phyloP scores from a whole-genome alignment of 1,284 basidiomycete species.

The Sanguinoderma infundibulare region DNA sequence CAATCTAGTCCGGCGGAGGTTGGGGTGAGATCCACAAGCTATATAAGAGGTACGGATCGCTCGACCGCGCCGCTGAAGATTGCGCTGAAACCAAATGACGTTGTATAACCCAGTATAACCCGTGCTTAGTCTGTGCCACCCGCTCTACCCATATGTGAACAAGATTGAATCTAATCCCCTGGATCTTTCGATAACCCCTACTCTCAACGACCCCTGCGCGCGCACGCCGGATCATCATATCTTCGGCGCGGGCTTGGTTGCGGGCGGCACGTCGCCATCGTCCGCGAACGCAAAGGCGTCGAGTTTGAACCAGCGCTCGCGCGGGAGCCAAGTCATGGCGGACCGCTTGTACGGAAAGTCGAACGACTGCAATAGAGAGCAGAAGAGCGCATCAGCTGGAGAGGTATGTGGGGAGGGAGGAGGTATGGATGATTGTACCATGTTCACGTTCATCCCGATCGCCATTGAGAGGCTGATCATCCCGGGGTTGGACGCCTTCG shows the following conservation, averaged over 20 bases:
- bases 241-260: not conserved
- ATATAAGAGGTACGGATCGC: no score
- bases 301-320: constrained; percentile 37
- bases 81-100: no score
- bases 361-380: constrained; percentile 32
- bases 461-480: constrained; percentile 37
- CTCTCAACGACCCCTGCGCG: not conserved
- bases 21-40: no score
- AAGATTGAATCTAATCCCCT: no score
- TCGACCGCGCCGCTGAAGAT: no score
- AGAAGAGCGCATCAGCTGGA: not conserved
- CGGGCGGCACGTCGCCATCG: constrained; percentile 6
- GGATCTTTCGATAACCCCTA: no score
- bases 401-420: not conserved
- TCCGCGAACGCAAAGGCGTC: constrained; percentile 30
- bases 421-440: constrained; percentile 15
- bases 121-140: no score
- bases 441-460: constrained; percentile 25
- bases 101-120: no score
- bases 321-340: constrained; percentile 28
- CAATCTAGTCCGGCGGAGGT: no score
- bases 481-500: constrained; percentile 41
- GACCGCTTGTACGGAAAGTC: constrained; percentile 43
- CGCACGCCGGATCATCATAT: not conserved
- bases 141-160: no score